Conservation (phyloP, 176 grass and related monocot genomes). For the Puccinellia tenuiflora region DNA sequence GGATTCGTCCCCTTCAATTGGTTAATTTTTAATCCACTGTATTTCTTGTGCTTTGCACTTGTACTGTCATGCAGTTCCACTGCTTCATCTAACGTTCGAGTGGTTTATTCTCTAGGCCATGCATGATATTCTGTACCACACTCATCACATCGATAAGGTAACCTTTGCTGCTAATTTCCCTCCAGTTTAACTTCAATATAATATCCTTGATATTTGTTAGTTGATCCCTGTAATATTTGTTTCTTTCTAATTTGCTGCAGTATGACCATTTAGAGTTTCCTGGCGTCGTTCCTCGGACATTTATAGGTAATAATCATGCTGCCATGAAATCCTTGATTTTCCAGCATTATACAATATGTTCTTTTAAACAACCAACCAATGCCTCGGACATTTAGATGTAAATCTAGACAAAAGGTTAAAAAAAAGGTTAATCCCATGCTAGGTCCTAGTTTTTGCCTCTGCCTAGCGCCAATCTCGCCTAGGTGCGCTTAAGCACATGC, state of each 20-base stretch:
- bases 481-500: no score
- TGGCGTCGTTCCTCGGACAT: slow-evolving; percentile 92
- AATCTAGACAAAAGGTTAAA: no score
- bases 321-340: slow-evolving; percentile 20
- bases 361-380: neutral
- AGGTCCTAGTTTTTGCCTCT: no score
- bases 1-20: neutral
- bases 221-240: neutral
- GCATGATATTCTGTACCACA: slow-evolving; percentile 91
- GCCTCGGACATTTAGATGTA: no score
- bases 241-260: slow-evolving; percentile 33
- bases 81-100: slow-evolving; percentile 21
- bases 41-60: neutral
- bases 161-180: slow-evolving; percentile 3
- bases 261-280: slow-evolving; percentile 96
- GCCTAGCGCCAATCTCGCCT: no score
- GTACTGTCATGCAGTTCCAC: slow-evolving; percentile 2
- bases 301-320: slow-evolving; percentile 58
- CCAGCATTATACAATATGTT: neutral
- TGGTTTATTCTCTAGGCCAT: slow-evolving; percentile 62
- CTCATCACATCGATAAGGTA: slow-evolving; percentile 72
- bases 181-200: neutral
- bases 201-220: slow-evolving; percentile 10
- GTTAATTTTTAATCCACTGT: neutral
- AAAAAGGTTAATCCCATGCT: no score